Conservation (phyloP, 1,284 basidiomycete genomes). For the Amylostereum areolatum region DNA sequence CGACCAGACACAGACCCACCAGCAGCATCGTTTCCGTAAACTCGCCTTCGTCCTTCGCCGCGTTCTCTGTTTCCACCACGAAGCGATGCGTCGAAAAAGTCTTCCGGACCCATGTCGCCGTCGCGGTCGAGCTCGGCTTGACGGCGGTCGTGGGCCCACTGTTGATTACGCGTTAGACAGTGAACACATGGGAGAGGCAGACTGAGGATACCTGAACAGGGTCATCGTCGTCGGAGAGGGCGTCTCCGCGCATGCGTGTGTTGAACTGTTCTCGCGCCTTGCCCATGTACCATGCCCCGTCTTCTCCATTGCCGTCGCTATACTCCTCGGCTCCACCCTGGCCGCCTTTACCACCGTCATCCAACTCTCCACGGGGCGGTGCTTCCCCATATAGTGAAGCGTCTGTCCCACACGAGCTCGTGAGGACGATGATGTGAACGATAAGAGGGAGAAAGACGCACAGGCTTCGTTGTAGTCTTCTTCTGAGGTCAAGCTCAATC, state of each 20-base stretch:
- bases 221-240: slow-evolving; percentile 53
- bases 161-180: slow-evolving; percentile 2
- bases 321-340: slow-evolving; percentile 10
- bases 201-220: slow-evolving; percentile 50
- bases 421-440: slow-evolving; percentile 5
- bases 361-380: slow-evolving; percentile 4
- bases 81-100: slow-evolving; percentile 68
- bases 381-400: not conserved
- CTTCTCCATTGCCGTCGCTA: slow-evolving; percentile 19
- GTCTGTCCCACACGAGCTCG: too few relatives aligned
- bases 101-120: slow-evolving; percentile 70
- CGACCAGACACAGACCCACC: slow-evolving; percentile 55
- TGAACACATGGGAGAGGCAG: not conserved
- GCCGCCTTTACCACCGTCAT: slow-evolving; percentile 2
- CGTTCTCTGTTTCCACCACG: slow-evolving; percentile 50
- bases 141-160: slow-evolving; percentile 75
- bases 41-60: slow-evolving; percentile 54
- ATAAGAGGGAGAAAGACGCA: slow-evolving; percentile 17
- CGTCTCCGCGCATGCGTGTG: slow-evolving; percentile 37
- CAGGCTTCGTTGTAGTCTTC: slow-evolving; percentile 27
- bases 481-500: slow-evolving; percentile 53
- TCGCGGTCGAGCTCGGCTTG: slow-evolving; percentile 68
- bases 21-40: slow-evolving; percentile 70
- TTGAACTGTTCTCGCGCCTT: slow-evolving; percentile 73
- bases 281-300: slow-evolving; percentile 67